Base-by-base conservation (phyloP, 2,329 filamentous ascomycete species). In the Chrysoporthe deuterocubensis region DNA sequence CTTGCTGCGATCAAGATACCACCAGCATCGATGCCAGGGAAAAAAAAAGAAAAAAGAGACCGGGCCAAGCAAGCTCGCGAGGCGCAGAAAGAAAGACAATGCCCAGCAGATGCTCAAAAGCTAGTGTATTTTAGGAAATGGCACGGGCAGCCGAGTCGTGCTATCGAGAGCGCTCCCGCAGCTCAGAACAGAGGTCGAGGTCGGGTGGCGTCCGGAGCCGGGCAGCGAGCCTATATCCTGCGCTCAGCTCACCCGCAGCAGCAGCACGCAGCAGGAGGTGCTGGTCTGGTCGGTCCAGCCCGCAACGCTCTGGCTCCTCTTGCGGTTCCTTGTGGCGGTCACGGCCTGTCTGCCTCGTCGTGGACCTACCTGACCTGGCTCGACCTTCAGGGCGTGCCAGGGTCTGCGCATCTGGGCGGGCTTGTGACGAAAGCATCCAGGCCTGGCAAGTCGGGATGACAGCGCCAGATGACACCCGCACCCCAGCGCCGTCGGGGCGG, bases 391-490 rank as follows among this genome's bases (percentile, higher is more conserved):
- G 14, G 44, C 44, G 26, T 26, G 26, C 48, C 26, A 54, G 14
- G 21, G 32, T 54, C 32, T 54, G 26, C 14, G 21, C 26, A 34
- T 54, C 16, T 7, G 34, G 40, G 54, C 7, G 34, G 40, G 54
- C 54, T 57, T 57, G 54, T 57, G 54, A 57, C 34, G 54, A 40
- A 57, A 54, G 21, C 50, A 54, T 54, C 50, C 21, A 32, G 48
- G 16, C 32, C 50, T 26, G 32, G 26, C 50, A 54, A 18, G 14
- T 37, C 40, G 16, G 60, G 43, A 50, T 52, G 60, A 62, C 48
- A 62, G 60, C 44, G 34, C n/a, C 60, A 50, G 44, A 13, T 64
- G 66, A 67, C 62, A 54, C 1, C 44, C 50, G 50, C 40, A 65
- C 48, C 65, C 58, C 60, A 46, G 48, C 40, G n/a, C 40, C 14